These are phyloP conservation scores for baker's yeast (Saccharomyces cerevisiae) DNA, from an alignment of 805 yeast genomes.

Conservation along the genomic window DNA sequence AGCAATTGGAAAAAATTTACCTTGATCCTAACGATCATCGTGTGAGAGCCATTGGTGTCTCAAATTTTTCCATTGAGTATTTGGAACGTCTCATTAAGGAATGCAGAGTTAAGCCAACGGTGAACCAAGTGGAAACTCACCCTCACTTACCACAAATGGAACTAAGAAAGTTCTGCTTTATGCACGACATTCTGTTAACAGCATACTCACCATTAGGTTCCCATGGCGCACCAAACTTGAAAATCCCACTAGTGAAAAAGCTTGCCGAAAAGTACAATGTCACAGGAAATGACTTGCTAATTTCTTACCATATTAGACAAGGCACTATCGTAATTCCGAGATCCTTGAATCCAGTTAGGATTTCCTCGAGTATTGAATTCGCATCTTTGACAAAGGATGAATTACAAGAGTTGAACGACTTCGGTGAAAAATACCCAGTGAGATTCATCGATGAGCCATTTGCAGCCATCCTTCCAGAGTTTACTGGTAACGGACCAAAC, in stretches of 20 bases:
- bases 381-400: slow-evolving; percentile 38
- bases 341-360: slow-evolving; percentile 60
- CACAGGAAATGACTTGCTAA: slow-evolving; percentile 47
- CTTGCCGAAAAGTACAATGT: slow-evolving; percentile 51
- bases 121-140: slow-evolving; percentile 63
- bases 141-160: slow-evolving; percentile 61
- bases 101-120: slow-evolving; percentile 43
- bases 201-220: slow-evolving; percentile 63
- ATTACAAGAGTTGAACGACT: slow-evolving; percentile 29
- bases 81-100: slow-evolving; percentile 36
- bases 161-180: slow-evolving; percentile 43
- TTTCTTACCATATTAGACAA: slow-evolving; percentile 54
- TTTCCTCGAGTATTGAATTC: slow-evolving; percentile 35
- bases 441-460: slow-evolving; percentile 28
- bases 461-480: slow-evolving; percentile 24
- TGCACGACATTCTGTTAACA: slow-evolving; percentile 43
- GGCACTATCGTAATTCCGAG: slow-evolving; percentile 62
- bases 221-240: slow-evolving; percentile 54
- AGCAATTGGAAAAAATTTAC: slow-evolving; percentile 36
- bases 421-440: slow-evolving; percentile 27
- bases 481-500: slow-evolving; percentile 12
- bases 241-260: slow-evolving; percentile 40
- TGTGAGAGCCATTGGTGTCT: slow-evolving; percentile 49
- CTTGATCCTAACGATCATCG: slow-evolving; percentile 34
- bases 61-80: slow-evolving; percentile 40